Evolutionary conservation across 352 stramenopile species (phyloP).

Genomic region (Phytopythium litorale): DNA sequence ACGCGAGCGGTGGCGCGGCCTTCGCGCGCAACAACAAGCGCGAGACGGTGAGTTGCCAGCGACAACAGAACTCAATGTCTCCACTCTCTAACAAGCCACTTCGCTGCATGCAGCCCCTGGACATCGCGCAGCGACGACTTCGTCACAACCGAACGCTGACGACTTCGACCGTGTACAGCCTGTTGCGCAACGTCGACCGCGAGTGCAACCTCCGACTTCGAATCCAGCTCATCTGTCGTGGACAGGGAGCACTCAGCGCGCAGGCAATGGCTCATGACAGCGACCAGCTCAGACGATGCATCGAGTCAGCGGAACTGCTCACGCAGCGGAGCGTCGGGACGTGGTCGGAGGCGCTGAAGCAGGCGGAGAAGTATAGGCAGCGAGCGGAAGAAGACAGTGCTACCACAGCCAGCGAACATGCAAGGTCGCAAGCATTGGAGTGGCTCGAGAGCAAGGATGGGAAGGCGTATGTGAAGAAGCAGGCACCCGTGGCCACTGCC

Average conservation of each 20-base stretch:
- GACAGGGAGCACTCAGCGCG: constrained; percentile 15
- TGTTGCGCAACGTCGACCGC: constrained; percentile 40
- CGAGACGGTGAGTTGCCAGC: constrained; percentile 30
- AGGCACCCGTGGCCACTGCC: constrained; percentile 28
- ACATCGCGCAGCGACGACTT: constrained; percentile 47
- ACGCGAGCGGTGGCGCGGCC: constrained; percentile 41
- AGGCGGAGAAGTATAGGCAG: constrained; percentile 34
- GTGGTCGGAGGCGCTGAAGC: constrained; percentile 30
- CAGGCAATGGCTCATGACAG: constrained; percentile 13
- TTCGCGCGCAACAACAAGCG: constrained; percentile 51
- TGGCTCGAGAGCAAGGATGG: constrained; percentile 69
- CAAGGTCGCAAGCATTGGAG: constrained; percentile 20
- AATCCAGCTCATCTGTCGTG: constrained; percentile 49
- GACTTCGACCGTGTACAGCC: constrained; percentile 28
- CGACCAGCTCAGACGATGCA: constrained; percentile 23
- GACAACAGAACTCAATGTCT: too few relatives aligned
- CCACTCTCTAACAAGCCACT: too few relatives aligned
- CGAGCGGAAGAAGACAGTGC: constrained; percentile 31
- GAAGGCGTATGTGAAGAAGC: constrained; percentile 57
- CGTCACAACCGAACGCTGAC: constrained; percentile 18
- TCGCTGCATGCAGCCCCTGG: constrained; percentile 29
- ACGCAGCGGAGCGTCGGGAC: constrained; percentile 25
- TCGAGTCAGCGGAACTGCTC: constrained; percentile 22
- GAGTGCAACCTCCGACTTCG: constrained; percentile 60
- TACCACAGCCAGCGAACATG: constrained; percentile 11